Evolutionary conservation across 768 basidiomycete species (phyloP), one percentile per base, ranked within the genome.

Genomic region (Macrocybe gigantea): DNA sequence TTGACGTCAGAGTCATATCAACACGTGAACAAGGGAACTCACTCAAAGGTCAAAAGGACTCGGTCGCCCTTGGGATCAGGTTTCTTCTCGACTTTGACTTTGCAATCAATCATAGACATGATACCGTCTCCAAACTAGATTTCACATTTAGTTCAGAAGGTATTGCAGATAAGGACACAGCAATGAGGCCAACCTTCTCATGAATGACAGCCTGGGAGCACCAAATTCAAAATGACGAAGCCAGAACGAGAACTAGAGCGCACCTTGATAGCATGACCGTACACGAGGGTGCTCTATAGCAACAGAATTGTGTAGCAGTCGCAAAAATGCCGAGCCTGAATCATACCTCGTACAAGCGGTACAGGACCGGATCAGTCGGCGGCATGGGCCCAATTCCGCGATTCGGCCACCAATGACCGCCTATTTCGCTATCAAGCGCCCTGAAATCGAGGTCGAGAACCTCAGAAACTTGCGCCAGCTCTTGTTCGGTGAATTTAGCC

Each of bases 41-140:
- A 90, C 88, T 91, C 86, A 53, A 89, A 88, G 2, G 83, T 89
- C 50, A 91, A 69, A 12, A 88, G 56, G 7, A 89, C 83, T 38
- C 88, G 84, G 55, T 90, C 87, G 33, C 88, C 88, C 57, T 83
- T 86, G 11, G 86, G 85, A 56, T 89, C 79, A 11, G 74, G 71
- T 62, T 90, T 89, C 67, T 72, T 79, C 51, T 78, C 70, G 39
- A 90, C 70, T 41, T 71, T 72, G 51, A 90, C 73, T 54, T 78
- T 82, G 64, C 88, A 90, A 61, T 91, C 88, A 49, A 90, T 88
- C 85, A 90, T 87, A 13, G 84, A 86, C 86, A 90, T 89, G 51
- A 91, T 90, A 5, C 88, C 88, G 56, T 91, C 88, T 5, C 88
- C 88, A 53, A 89, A 90, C 85, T 87, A 53, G 2, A 49, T 22